phyloP scores from a whole-genome alignment of 2,329 filamentous ascomycete species.

The Trichoderma atrobrunneum region DNA sequence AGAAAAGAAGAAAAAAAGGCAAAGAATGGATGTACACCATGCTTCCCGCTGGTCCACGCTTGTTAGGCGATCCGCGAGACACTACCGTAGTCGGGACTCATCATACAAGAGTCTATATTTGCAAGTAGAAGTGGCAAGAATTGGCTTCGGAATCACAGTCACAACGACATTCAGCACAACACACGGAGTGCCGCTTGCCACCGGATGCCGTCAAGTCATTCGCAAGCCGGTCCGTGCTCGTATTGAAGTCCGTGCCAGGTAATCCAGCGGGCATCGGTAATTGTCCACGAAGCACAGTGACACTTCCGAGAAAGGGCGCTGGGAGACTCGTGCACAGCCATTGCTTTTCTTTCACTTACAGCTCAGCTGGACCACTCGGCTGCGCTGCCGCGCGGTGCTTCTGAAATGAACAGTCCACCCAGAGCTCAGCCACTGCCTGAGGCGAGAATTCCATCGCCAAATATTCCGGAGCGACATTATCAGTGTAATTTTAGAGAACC shows the following conservation, averaged over 20 bases:
- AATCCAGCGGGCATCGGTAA: conserved; percentile 2
- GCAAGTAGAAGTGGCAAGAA: background rate
- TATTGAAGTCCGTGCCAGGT: background rate
- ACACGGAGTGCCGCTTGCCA: background rate
- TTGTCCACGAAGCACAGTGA: background rate
- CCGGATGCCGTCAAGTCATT: background rate
- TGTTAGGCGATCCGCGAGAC: background rate
- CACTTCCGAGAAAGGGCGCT: background rate
- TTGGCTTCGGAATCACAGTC: background rate
- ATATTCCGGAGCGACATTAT: conserved; percentile 8
- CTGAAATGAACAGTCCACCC: conserved; percentile 14
- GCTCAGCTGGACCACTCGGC: conserved; percentile 15
- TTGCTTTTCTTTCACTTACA: background rate
- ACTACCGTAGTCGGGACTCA: background rate
- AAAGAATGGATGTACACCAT: background rate
- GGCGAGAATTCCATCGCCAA: background rate
- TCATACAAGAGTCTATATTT: background rate
- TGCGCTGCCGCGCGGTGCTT: conserved; percentile 1
- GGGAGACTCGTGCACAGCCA: conserved; percentile 6
- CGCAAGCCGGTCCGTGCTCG: conserved; percentile 2
- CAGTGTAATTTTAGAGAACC: background rate
- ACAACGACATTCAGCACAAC: background rate
- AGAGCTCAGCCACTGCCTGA: background rate
- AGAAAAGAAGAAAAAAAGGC: background rate
- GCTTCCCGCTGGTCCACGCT: background rate